Base-by-base conservation (phyloP, 257 asterid species). In the Solanum chiquidenum region DNA sequence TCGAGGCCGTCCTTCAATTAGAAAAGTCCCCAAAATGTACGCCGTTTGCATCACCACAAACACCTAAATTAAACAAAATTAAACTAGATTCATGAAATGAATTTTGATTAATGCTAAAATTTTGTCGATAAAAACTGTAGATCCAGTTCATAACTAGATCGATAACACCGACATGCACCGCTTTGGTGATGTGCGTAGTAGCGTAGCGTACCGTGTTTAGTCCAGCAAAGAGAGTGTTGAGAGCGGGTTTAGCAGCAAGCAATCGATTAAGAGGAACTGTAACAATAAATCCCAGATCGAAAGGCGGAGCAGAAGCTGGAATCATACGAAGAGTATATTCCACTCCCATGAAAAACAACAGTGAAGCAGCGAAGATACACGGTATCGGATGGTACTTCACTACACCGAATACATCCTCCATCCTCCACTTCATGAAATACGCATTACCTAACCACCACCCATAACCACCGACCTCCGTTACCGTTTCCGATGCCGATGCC, bases 271-370 rank as follows among this genome's bases (percentile, higher is more conserved):
- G 89, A 42, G 89, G 90, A 33, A 83, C 10, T 7, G 93, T 90
- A 23, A 60, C 90, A 35, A 90, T 87, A 42, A 91, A 91, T 5
- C 93, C 93, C 76, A 91, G 83, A 91, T 91, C 93, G 38, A 89
- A 90, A 14, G 93, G 92, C 9, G 91, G 92, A 46, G 92, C 86
- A 60, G 91, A 80, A 64, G 88, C 75, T 2, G 93, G 93, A 25
- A 91, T 86, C 93, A 91, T 91, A 23, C 76, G 87, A 23, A 91
- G 89, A 2, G 93, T 91, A 42, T 91, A 91, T 18, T 91, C 93
- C 35, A 91, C 92, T 20, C 90, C 93, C 91, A 91, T 90, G 71
- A 91, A 91, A n/a, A 91, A 77, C 90, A 91, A 73, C 87, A 90
- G 7, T 27, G 85, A 87, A 1, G 89, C 89, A 21, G 90, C 93